Conservation (phyloP, 2,329 filamentous ascomycete species). For the Cladosporium sp. region DNA sequence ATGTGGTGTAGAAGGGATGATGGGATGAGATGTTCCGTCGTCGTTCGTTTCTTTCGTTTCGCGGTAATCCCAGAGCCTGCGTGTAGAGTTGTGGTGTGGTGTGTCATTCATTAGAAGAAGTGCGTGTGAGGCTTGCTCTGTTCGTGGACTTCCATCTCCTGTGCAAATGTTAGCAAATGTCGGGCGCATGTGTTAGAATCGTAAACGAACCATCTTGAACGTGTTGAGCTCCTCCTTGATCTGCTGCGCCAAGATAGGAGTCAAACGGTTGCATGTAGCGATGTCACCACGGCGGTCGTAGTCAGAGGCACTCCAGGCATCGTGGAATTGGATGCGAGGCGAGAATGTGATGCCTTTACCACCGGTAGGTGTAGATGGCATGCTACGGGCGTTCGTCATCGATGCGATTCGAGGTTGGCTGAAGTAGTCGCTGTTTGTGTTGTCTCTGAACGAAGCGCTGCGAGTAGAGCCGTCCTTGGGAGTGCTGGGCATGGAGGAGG, state of each 20-base stretch:
- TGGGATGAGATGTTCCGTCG: slow-evolving; percentile 1
- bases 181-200: too few relatives aligned
- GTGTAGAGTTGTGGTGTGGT: slow-evolving; percentile 3
- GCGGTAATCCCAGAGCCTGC: slow-evolving; percentile 2
- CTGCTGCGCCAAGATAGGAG: slow-evolving; percentile 94
- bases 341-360: slow-evolving; percentile 70
- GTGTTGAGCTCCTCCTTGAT: slow-evolving; percentile 99
- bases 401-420: slow-evolving; percentile 61
- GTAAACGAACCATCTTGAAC: slow-evolving; percentile 82
- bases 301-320: slow-evolving; percentile 92
- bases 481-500: slow-evolving; percentile 81
- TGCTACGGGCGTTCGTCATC: slow-evolving; percentile 68
- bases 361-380: slow-evolving; percentile 71
- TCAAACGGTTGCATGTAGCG: slow-evolving; percentile 95
- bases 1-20: neutral
- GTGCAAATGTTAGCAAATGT: slow-evolving; percentile 36
- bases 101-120: slow-evolving; percentile 82
- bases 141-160: slow-evolving; percentile 99
- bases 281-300: slow-evolving; percentile 95
- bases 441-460: slow-evolving; percentile 45
- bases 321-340: slow-evolving; percentile 88
- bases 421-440: slow-evolving; percentile 87
- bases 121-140: slow-evolving; percentile 99
- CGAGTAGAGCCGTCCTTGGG: slow-evolving; percentile 66
- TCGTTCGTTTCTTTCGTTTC: slow-evolving; percentile 10